Evolutionary conservation across 2,329 filamentous ascomycete species (phyloP).

Genomic region (Xylaria sp.): DNA sequence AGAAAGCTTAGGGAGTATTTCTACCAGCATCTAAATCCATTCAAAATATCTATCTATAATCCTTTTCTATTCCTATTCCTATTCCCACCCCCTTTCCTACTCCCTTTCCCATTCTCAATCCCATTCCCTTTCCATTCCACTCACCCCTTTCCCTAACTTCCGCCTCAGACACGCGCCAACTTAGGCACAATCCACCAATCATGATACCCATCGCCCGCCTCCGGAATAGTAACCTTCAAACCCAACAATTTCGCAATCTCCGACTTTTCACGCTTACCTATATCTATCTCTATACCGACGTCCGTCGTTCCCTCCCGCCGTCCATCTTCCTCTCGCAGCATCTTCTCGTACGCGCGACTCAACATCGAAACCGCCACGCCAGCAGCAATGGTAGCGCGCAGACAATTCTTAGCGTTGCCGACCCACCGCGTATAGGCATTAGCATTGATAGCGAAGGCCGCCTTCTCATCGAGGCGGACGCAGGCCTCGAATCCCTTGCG

Average conservation of each 20-base stretch:
- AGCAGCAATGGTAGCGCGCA: constrained; percentile 77
- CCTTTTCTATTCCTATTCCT: not conserved
- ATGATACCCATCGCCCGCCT: constrained; percentile 66
- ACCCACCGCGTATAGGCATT: constrained; percentile 70
- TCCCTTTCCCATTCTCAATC: too few relatives aligned
- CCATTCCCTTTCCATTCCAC: not conserved
- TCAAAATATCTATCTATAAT: not conserved
- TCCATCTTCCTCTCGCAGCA: constrained; percentile 28
- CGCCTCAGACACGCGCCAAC: constrained; percentile 48
- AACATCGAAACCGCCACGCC: constrained; percentile 73
- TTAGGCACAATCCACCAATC: constrained; percentile 74
- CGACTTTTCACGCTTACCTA: constrained; percentile 13
- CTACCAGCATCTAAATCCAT: not conserved
- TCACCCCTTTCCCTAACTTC: not conserved
- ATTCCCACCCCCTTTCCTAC: too few relatives aligned
- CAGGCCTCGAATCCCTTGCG: constrained; percentile 68
- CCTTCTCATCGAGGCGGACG: constrained; percentile 61
- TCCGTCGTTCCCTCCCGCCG: too few relatives aligned
- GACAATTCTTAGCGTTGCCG: constrained; percentile 66
- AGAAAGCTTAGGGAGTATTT: not conserved
- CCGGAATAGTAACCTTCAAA: constrained; percentile 64
- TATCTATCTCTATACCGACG: constrained; percentile 38
- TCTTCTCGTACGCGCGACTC: constrained; percentile 61
- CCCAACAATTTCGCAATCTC: constrained; percentile 29
- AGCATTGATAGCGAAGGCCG: constrained; percentile 64